A percentile compares a stretch with the other conserved stretches of the same genome.
Evolutionary conservation across 805 yeast species (phyloP).

Genomic region (Alloascoidea hylecoeti): DNA sequence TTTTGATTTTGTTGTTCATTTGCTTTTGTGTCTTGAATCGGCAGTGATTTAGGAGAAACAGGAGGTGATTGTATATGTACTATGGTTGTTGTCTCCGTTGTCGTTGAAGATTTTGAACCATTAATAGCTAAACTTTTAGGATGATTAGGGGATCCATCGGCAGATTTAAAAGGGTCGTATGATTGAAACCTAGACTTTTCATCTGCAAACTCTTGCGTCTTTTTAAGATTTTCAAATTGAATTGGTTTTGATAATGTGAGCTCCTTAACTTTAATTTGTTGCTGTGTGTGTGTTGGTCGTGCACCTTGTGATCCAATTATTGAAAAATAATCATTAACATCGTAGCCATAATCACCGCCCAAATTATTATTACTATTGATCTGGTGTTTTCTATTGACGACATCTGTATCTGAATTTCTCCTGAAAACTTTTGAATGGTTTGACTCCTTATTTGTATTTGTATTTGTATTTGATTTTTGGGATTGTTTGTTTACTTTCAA

Average conservation of each 20-base stretch:
- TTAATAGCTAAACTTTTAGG: too few relatives aligned
- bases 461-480: neutral
- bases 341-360: neutral
- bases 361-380: neutral
- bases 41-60: neutral
- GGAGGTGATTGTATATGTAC: too few relatives aligned
- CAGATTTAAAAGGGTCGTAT: too few relatives aligned
- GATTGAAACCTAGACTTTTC: too few relatives aligned
- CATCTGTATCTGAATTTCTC: neutral
- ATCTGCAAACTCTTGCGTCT: too few relatives aligned
- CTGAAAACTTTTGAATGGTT: neutral
- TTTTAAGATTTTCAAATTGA: too few relatives aligned
- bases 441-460: neutral
- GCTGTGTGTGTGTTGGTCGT: too few relatives aligned
- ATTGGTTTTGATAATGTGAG: too few relatives aligned
- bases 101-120: too few relatives aligned
- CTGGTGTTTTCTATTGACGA: neutral
- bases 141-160: too few relatives aligned
- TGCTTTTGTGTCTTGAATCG: neutral
- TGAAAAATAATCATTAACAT: neutral
- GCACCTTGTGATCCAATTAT: neutral
- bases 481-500: neutral
- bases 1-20: neutral
- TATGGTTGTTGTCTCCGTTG: too few relatives aligned
- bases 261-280: too few relatives aligned